A percentile compares a stretch with the other conserved stretches of the same genome.
These are phyloP conservation scores for Paramecium sexaurelia DNA, from an alignment of 73 alveolate species.

Conservation along the genomic window DNA sequence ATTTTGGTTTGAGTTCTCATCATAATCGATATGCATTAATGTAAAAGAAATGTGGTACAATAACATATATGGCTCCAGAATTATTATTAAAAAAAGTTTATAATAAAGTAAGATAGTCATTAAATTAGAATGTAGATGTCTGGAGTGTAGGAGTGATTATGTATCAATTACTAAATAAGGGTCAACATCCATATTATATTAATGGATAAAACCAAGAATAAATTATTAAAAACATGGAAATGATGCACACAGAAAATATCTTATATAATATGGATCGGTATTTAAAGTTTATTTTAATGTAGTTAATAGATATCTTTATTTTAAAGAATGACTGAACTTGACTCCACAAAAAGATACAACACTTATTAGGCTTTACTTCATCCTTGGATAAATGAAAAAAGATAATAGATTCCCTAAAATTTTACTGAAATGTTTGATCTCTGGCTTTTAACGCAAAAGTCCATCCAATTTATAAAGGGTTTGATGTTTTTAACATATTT, in stretches of 20 bases:
- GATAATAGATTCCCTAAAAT: conserved; percentile 7
- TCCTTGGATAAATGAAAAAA: conserved; percentile 77
- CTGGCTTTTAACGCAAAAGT: background rate
- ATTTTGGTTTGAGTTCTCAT: conserved; percentile 75
- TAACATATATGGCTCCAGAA: conserved; percentile 80
- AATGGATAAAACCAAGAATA: conserved; percentile 52
- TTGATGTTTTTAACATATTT: background rate
- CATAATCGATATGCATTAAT: conserved; percentile 68
- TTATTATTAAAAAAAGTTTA: conserved; percentile 64
- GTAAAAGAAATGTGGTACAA: conserved; percentile 75
- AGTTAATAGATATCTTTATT: conserved; percentile 64
- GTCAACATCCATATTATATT: conserved; percentile 74
- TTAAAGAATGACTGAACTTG: conserved; percentile 73
- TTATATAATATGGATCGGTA: background rate
- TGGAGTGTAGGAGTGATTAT: conserved; percentile 78
- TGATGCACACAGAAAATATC: background rate
- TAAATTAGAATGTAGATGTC: conserved; percentile 69
- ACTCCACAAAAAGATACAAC: conserved; percentile 76
- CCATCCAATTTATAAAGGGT: background rate
- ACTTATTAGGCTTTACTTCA: conserved; percentile 74
- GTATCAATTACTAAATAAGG: conserved; percentile 69
- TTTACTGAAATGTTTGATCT: background rate
- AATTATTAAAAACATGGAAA: conserved; percentile 63
- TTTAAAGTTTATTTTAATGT: background rate
- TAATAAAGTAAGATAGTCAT: conserved; percentile 47